Percentiles rank a stretch among this genome's conserved stretches.
Conservation (phyloP, 2,329 filamentous ascomycete species). For the Diaporthe vexans region DNA sequence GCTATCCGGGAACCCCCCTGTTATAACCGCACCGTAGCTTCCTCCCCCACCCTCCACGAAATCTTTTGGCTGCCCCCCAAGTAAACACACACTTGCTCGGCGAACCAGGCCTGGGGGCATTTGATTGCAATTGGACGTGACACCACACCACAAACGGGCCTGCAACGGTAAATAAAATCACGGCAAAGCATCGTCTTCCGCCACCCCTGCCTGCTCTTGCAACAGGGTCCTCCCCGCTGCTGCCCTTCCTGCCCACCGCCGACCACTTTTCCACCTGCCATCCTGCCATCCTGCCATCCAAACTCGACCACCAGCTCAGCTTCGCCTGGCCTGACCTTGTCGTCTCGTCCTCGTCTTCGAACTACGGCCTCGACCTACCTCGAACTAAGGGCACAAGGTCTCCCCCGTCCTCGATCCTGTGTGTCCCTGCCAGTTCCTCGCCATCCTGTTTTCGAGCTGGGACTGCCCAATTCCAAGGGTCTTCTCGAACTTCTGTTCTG, state of each 20-base stretch:
- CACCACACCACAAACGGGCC: not conserved
- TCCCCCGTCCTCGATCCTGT: not conserved
- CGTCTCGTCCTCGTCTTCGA: not conserved
- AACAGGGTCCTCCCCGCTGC: slow-evolving; percentile 21
- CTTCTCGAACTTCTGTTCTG: slow-evolving; percentile 15
- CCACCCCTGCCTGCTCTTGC: not conserved
- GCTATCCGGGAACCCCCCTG: not conserved
- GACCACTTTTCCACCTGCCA: not conserved
- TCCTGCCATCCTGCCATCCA: slow-evolving; percentile 14
- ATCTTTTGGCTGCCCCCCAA: slow-evolving; percentile 22
- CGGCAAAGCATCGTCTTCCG: slow-evolving; percentile 2
- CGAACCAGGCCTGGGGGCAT: not conserved
- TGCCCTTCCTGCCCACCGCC: too few relatives aligned
- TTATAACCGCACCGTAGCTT: too few relatives aligned
- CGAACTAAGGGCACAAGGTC: slow-evolving; percentile 14
- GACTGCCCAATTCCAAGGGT: not conserved
- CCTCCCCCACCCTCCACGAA: slow-evolving; percentile 5
- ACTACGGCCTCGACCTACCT: not conserved
- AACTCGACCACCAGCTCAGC: slow-evolving; percentile 1
- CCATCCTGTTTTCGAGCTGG: not conserved
- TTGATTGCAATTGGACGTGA: not conserved
- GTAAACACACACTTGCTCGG: not conserved
- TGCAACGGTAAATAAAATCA: not conserved
- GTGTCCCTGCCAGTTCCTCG: not conserved
- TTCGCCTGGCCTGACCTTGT: not conserved